Conservation (phyloP, 2,329 filamentous ascomycete species). For the Aspergillus latus region DNA sequence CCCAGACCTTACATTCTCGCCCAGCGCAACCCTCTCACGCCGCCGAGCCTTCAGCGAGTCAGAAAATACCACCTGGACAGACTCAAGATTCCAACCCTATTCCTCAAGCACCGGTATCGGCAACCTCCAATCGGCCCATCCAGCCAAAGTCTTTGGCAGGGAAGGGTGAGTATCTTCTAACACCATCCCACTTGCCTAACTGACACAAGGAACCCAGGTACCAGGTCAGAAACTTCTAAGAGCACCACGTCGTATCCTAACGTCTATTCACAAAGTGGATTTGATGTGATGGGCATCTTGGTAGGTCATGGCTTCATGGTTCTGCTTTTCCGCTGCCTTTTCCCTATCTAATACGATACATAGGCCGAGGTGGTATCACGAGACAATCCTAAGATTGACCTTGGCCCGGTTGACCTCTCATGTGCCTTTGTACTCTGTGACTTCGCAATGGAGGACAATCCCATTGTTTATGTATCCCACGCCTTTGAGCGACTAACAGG, state of each 20-base stretch:
- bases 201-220: slow-evolving; percentile 12
- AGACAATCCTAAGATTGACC: slow-evolving; percentile 80
- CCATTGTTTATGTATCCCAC: slow-evolving; percentile 93
- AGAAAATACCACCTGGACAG: slow-evolving; percentile 12
- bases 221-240: slow-evolving; percentile 22
- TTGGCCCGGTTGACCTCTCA: slow-evolving; percentile 90
- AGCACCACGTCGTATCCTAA: slow-evolving; percentile 45
- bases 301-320: slow-evolving; percentile 40
- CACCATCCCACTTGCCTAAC: slow-evolving; percentile 9
- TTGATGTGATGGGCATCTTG: slow-evolving; percentile 85
- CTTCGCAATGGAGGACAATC: slow-evolving; percentile 82
- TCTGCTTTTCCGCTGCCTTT: too few species aligned
- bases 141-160: slow-evolving; percentile 30
- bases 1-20: not conserved
- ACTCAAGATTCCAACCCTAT: slow-evolving; percentile 17
- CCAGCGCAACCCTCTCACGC: slow-evolving; percentile 5
- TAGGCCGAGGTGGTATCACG: slow-evolving; percentile 76
- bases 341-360: not conserved
- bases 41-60: slow-evolving; percentile 3
- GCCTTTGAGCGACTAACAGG: slow-evolving; percentile 93
- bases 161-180: slow-evolving; percentile 27
- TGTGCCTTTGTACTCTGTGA: slow-evolving; percentile 96
- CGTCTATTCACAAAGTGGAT: slow-evolving; percentile 86
- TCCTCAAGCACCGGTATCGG: slow-evolving; percentile 13
- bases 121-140: slow-evolving; percentile 26